Base-by-base conservation (phyloP, 2,329 filamentous ascomycete genomes). In the Hypomyces rosellus region DNA sequence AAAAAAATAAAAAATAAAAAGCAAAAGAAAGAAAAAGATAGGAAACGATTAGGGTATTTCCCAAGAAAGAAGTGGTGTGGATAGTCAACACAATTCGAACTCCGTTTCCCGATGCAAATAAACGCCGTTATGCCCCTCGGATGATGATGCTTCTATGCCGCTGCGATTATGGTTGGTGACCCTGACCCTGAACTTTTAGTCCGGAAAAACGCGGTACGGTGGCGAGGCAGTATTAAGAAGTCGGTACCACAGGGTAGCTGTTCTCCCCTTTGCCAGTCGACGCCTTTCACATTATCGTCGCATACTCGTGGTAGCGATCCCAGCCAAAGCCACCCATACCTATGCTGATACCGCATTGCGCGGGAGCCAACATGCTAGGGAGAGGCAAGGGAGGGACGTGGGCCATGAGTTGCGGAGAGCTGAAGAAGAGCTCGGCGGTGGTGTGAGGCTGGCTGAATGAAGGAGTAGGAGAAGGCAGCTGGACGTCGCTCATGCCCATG, bases 281-380 rank as follows among this genome's bases (percentile, higher is more conserved):
- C 81, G 77, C 71, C 81, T 80, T 77, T 88, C 87, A 96, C 76
- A 95, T 95, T 58, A 86, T 90, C 56, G 88, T 85, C 59, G 88
- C 80, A 68, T 91, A 95, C 69, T 92, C 88, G 64, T 88, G 86
- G 67, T 87, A 89, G 60, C 86, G 79, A 68, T 88, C 89, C 88
- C 89, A 96, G 60, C 87, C 88, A 67, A 95, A 95, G 57, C 84
- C 62, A 20, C 61, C 61, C 59, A 62, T 58, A 49, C 84, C 85
- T 54, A 84, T 76, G 64, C 85, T 85, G 52, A 90, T 82, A 61
- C 89, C 89, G 70, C 92, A 97, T 66, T 89, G 89, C 16, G 58
- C 61, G 54, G 86, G 84, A 61, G 88, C 81, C 54, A 96, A 75
- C 81, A 91, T 88, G 73, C 89, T 96, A 40, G 91, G 90, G 48